Evolutionary conservation across 768 basidiomycete species (phyloP), one percentile per base, ranked within the genome.

Genomic region (Dendrothele bispora): DNA sequence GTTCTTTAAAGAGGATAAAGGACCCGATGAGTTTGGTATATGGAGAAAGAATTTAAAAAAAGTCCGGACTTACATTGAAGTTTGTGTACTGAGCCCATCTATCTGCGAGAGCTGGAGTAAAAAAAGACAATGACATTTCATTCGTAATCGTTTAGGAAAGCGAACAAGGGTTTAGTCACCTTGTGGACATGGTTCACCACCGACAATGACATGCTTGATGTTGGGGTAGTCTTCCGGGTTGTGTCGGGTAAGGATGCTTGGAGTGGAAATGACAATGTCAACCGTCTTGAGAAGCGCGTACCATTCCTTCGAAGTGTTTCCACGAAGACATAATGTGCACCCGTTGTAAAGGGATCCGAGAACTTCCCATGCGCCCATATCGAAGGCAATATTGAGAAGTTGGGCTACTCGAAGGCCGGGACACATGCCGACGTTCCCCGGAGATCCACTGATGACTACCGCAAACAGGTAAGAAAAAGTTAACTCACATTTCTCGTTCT

Each of bases 361-460:
- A 24, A 77, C 74, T 56, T 82, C 80, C 83, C 83, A 84, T 17
- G 79, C 80, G 35, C 78, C 79, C 80, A 84, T 83, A 54, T 84
- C 83, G 56, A 83, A 84, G 4, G 81, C 76, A 36, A 84, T 75
- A 52, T 83, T 83, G 63, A 84, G 71, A 20, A 83, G 64, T 54
- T 83, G 82, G 7, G 80, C 73, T 18, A 83, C 79, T 10, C 78
- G 72, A 25, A 72, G 55, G 11, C 82, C 80, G 2, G 79, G 78
- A n/a, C 60, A 50, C 78, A 84, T 82, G 26, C 73, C 72, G 8
- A 83, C 66, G 52, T 78, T 82, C n/a, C 80, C 82, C 21, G 81
- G 82, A 17, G 67, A 46, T 7, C 66, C 55, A 46, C 68, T 69
- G 4, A 79, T 61, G 20, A 77, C 77, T 78, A 48, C 18, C 28